Base-by-base conservation (phyloP, 140 eudicot genomes). In the Cichorium intybus region DNA sequence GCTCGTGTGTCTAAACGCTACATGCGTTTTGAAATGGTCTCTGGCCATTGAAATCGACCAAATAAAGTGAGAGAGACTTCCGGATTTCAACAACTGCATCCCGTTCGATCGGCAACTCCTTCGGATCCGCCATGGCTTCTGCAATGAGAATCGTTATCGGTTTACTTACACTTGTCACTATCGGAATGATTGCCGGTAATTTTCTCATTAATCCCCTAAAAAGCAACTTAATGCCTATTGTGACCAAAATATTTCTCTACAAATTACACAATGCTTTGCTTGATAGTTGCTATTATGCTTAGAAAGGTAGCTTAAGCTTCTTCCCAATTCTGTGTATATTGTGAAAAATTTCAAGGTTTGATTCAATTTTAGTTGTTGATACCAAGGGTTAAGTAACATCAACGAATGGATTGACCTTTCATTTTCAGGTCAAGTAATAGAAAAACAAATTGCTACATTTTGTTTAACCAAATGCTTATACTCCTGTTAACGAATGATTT, bases 131-230 rank as follows among this genome's bases (percentile, higher is more conserved):
- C 52, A 72, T 71, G 84, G 87, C 81, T 24, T 62, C 82, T 48
- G 76, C 84, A 1, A 85, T 83, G 84, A 80, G 69, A 69, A 66
- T 86, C 45, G 82, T 86, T 6, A 72, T 86, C 46, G 84, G 73
- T 37, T 74, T 90, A 24, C 97, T 90, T 41, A 84, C 92, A 62
- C 78, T 90, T 68, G 92, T 89, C 75, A 89, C 95, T 2, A 48
- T 77, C 54, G 92, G 87, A 57, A 81, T 86, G 85, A 83, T 81
- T 48, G 24, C 79, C 62, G 97, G 95, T 86, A 77, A 28, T 16
- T 54, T 31, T 62, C 39, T 41, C 55, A 65, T 34, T 6, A 24
- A 59, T 48, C 50, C 26, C 10, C 28, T 35, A 6, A 12, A 51
- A 3, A 43, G 29, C 70, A 17, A n/a, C 49, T 41, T 28, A 41